Conservation (phyloP, 225 moss, liverwort and hornwort species). For the Antitrichia curtipendula region DNA sequence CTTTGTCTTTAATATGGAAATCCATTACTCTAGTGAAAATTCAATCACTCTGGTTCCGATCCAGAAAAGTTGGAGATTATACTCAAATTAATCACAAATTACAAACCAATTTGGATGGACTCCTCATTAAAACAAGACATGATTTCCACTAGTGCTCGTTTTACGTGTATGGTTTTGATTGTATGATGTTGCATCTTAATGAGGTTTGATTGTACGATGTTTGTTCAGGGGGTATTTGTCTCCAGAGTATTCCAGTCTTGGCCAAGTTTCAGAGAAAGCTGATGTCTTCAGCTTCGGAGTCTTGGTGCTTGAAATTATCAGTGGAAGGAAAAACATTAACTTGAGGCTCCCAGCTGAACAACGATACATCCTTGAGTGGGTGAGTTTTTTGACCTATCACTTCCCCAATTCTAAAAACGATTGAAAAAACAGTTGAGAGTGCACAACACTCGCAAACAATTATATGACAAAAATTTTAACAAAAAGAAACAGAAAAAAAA, state of each 20-base stretch:
- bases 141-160: neutral
- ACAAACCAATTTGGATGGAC: neutral
- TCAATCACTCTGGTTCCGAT: neutral
- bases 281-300: constrained; percentile 43
- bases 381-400: neutral
- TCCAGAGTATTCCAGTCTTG: constrained; percentile 29
- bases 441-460: too few relatives aligned
- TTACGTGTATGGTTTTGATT: neutral
- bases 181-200: neutral
- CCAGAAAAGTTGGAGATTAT: neutral
- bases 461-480: neutral
- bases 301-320: constrained; percentile 26
- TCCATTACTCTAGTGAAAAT: neutral
- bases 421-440: neutral
- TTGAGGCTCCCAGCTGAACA: constrained; percentile 8
- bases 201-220: neutral
- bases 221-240: constrained; percentile 26
- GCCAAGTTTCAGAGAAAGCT: constrained; percentile 31
- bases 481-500: neutral
- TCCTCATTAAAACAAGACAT: neutral
- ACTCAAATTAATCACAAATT: neutral
- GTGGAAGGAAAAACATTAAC: constrained; percentile 31
- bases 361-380: constrained; percentile 27
- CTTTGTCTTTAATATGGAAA: neutral
- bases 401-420: neutral